phyloP scores from a whole-genome alignment of 2,329 filamentous ascomycete genomes.

The Monosporascus sp. region DNA sequence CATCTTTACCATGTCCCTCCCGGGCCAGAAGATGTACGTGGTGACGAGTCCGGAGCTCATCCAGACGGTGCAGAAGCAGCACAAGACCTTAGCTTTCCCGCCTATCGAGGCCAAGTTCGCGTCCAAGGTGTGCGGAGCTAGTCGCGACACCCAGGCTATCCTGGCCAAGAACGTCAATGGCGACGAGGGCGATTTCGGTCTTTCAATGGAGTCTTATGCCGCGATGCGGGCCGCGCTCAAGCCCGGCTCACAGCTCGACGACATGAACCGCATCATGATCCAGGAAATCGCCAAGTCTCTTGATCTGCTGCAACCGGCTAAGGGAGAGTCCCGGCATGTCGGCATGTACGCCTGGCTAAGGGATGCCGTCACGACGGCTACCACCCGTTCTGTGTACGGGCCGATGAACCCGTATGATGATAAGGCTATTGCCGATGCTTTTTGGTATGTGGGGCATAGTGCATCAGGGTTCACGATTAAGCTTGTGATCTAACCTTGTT shows the following conservation, averaged over 20 bases:
- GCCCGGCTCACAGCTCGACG: constrained; percentile 26
- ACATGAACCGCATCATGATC: constrained; percentile 30
- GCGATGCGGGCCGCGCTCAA: constrained; percentile 28
- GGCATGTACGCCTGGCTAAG: constrained; percentile 20
- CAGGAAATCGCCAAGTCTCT: constrained; percentile 23
- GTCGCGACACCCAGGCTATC: constrained; percentile 23
- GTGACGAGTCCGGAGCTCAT: constrained; percentile 33
- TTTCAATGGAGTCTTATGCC: constrained; percentile 29
- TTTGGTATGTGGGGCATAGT: constrained; percentile 24
- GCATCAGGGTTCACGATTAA: neutral
- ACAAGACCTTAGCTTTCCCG: constrained; percentile 30
- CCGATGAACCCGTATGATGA: constrained; percentile 35
- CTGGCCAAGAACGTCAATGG: constrained; percentile 26
- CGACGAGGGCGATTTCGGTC: constrained; percentile 29
- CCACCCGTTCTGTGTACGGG: constrained; percentile 36
- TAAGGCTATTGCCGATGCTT: constrained; percentile 27
- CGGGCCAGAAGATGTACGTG: constrained; percentile 37
- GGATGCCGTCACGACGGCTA: constrained; percentile 29
- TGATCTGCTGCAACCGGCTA: constrained; percentile 9
- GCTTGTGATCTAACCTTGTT: constrained; percentile 1
- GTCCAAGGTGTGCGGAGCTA: constrained; percentile 24
- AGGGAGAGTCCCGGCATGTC: constrained; percentile 8
- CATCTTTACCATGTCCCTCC: constrained; percentile 36
- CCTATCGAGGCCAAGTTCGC: constrained; percentile 31
- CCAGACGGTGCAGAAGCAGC: constrained; percentile 32